Evolutionary conservation across 176 grass and related monocot genomes (phyloP).

Genomic region (Triticum urartu): DNA sequence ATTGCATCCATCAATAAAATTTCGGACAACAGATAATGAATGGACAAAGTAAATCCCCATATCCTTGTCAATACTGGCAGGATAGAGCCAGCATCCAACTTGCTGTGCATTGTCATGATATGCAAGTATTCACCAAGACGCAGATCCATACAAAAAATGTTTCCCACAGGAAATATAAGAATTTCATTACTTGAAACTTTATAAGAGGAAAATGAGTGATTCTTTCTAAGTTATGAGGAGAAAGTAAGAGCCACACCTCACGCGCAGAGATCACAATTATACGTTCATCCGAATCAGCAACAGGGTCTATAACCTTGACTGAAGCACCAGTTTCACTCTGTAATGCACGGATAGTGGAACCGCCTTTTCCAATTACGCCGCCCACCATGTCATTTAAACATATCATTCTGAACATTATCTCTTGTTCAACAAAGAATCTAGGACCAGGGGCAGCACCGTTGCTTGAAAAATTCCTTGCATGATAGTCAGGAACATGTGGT

Average conservation of each 20-base stretch:
- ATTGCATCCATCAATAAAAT: slow-evolving; percentile 20
- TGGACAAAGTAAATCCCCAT: slow-evolving; percentile 3
- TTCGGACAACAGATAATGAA: slow-evolving; percentile 1
- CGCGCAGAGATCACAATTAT: slow-evolving; percentile 57
- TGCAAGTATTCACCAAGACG: slow-evolving; percentile 5
- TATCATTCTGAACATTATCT: slow-evolving; percentile 73
- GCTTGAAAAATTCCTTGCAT: slow-evolving; percentile 46
- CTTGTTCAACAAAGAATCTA: slow-evolving; percentile 74
- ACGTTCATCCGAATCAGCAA: slow-evolving; percentile 59
- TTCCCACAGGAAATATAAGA: neutral
- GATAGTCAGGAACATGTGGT: slow-evolving; percentile 52
- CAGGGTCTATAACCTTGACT: slow-evolving; percentile 68
- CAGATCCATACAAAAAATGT: neutral
- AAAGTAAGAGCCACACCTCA: slow-evolving; percentile 50
- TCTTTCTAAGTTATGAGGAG: neutral
- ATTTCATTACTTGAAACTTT: slow-evolving; percentile 3
- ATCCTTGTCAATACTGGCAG: neutral
- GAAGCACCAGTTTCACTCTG: slow-evolving; percentile 82
- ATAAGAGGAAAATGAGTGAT: slow-evolving; percentile 5
- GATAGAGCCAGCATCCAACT: neutral
- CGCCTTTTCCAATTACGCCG: slow-evolving; percentile 72
- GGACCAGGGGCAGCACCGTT: slow-evolving; percentile 36
- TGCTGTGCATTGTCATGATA: neutral
- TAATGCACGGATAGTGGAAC: slow-evolving; percentile 57
- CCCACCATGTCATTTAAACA: slow-evolving; percentile 71